phyloP scores from a whole-genome alignment of 441 rosid species.

The Jatropha multifida region DNA sequence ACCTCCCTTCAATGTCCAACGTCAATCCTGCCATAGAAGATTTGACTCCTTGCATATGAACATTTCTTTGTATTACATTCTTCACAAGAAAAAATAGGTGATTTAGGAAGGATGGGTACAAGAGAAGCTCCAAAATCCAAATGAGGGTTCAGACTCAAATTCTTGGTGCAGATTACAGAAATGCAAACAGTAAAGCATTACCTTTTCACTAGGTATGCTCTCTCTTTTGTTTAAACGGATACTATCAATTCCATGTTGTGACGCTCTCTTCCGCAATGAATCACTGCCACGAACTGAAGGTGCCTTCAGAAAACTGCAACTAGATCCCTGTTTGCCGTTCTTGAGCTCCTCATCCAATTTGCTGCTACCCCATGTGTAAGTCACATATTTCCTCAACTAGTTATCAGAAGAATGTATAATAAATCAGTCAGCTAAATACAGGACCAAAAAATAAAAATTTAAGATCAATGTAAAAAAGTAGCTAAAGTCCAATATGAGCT shows the following conservation, averaged over 20 bases:
- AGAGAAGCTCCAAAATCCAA: neutral
- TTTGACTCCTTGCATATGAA: constrained; percentile 33
- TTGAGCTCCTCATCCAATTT: constrained; percentile 44
- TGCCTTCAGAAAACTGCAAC: constrained; percentile 37
- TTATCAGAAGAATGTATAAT: constrained; percentile 20
- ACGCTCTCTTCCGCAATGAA: constrained; percentile 37
- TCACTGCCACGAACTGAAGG: constrained; percentile 42
- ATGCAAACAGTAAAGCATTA: constrained; percentile 21
- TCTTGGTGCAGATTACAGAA: neutral
- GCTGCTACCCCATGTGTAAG: constrained; percentile 73
- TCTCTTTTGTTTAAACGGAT: constrained; percentile 41
- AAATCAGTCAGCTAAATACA: constrained; percentile 18
- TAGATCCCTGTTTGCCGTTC: constrained; percentile 28
- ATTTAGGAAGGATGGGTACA: neutral
- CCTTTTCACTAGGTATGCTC: constrained; percentile 54
- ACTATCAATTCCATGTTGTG: constrained; percentile 24
- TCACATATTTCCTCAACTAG: constrained; percentile 92
- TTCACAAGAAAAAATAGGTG: constrained; percentile 19
- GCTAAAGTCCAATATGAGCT: constrained; percentile 5
- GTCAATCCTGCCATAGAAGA: constrained; percentile 29
- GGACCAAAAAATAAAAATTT: constrained; percentile 6
- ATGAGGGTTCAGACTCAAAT: constrained; percentile 7
- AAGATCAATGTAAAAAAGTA: neutral
- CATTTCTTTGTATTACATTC: constrained; percentile 34
- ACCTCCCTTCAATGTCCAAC: constrained; percentile 30